Evolutionary conservation across 352 stramenopile species (phyloP), one percentile per base, ranked within the genome.

Genomic region (Pythium coloratum): DNA sequence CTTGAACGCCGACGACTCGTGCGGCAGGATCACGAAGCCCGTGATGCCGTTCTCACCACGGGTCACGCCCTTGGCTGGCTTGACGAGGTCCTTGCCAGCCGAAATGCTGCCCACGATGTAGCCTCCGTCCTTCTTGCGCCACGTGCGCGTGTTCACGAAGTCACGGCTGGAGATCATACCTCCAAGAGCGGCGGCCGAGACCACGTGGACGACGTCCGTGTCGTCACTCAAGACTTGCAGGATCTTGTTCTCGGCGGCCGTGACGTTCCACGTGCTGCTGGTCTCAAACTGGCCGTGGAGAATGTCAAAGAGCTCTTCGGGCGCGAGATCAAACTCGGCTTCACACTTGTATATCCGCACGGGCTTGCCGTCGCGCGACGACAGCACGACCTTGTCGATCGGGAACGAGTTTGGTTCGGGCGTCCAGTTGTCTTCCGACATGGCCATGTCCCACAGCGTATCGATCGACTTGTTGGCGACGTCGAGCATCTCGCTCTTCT

Each of bases 131-230:
- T 91, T 79, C 46, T 86, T 82, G 40, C 78, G 78, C 85, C 83
- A 92, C 53, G 75, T 84, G 59, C 85, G 85, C 50, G 80, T 86
- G 69, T 92, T 92, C 12, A 94, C 74, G 70, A 94, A 94, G 70
- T 94, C 85, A 34, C 85, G 85, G 64, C 85, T 94, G 32, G 85
- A 81, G 67, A 94, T 89, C 72, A 94, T 85, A 16, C 85, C 85
- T 9, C 75, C 73, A 13, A 94, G 78, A 51, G 85, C 85, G 20
- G 85, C 77, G 8, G 81, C 82, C 20, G 83, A 89, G 50, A 80
- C 84, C 34, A 92, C 46, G 50, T 92, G 85, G 51, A 92, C 81
- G 24, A 94, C 38, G 63, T 94, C 85, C 0, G 84, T 94, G 2
- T 75, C 81, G 14, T 94, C 85, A 54, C 80, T 78, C 60, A 94